phyloP scores from a whole-genome alignment of 2,329 filamentous ascomycete species.

The Leptographium flavum region DNA sequence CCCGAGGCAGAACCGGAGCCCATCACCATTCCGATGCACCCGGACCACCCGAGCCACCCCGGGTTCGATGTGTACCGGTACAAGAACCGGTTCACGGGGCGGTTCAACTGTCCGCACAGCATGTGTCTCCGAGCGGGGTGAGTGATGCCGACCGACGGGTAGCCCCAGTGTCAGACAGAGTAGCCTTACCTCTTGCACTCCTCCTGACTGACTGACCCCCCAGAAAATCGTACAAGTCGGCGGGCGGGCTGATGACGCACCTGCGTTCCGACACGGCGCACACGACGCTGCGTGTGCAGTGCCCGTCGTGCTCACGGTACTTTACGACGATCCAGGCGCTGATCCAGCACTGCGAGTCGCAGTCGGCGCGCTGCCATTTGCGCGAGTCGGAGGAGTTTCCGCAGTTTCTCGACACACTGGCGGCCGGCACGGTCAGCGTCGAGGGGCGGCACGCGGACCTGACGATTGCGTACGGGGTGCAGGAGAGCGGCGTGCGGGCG shows the following conservation, averaged over 20 bases:
- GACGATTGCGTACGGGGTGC: conserved; percentile 20
- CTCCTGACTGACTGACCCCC: neutral
- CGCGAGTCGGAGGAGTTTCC: conserved; percentile 25
- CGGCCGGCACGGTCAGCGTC: conserved; percentile 23
- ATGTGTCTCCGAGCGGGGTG: conserved; percentile 26
- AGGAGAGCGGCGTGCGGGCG: conserved; percentile 6
- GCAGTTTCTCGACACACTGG: conserved; percentile 23
- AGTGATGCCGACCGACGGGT: no score
- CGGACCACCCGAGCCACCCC: conserved; percentile 4
- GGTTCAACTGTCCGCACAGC: conserved; percentile 38
- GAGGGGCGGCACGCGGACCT: conserved; percentile 19
- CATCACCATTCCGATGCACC: neutral
- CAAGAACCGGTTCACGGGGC: conserved; percentile 24
- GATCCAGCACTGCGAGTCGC: conserved; percentile 33
- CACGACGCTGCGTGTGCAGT: conserved; percentile 20
- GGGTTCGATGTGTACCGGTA: conserved; percentile 33
- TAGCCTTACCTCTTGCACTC: conserved; percentile 18
- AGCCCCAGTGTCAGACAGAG: no score
- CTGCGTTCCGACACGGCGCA: conserved; percentile 28
- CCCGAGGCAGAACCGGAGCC: neutral
- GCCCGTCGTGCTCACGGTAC: conserved; percentile 27
- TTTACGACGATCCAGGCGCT: conserved; percentile 29
- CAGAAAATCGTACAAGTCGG: conserved; percentile 26
- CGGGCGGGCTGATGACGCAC: conserved; percentile 23
- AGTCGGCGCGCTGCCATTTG: conserved; percentile 26